Evolutionary conservation across 1,139 yeast species (phyloP).

Genomic region (Kazachstania sp.): DNA sequence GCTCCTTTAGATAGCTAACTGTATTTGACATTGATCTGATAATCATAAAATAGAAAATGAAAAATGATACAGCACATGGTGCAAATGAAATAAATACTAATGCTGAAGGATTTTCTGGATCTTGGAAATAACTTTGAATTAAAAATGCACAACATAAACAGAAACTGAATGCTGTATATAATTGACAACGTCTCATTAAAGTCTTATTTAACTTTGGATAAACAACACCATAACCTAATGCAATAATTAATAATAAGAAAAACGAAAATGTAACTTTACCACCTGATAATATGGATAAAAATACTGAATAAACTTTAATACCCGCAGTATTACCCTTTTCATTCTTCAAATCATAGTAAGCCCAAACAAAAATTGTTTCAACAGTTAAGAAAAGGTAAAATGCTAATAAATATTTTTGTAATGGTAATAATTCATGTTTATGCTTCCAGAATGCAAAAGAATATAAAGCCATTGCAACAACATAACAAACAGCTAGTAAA

Average conservation of each 20-base stretch:
- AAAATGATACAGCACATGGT: slow-evolving; percentile 65
- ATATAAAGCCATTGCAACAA: slow-evolving; percentile 70
- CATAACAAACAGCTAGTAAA: slow-evolving; percentile 72
- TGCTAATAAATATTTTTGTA: slow-evolving; percentile 83
- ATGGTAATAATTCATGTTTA: slow-evolving; percentile 78
- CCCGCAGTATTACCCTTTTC: slow-evolving; percentile 51
- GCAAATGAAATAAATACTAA: slow-evolving; percentile 41
- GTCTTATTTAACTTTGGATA: slow-evolving; percentile 70
- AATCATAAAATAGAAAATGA: slow-evolving; percentile 66
- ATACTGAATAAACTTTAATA: slow-evolving; percentile 63
- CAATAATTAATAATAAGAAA: slow-evolving; percentile 74
- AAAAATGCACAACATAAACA: slow-evolving; percentile 59
- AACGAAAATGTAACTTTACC: slow-evolving; percentile 81
- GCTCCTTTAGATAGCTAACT: slow-evolving; percentile 62
- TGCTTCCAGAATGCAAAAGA: slow-evolving; percentile 81
- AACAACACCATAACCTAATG: slow-evolving; percentile 93
- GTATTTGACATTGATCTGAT: slow-evolving; percentile 68
- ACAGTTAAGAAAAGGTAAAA: slow-evolving; percentile 75
- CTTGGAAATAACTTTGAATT: slow-evolving; percentile 54
- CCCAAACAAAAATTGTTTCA: slow-evolving; percentile 86
- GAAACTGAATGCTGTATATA: slow-evolving; percentile 68
- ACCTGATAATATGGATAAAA: slow-evolving; percentile 72
- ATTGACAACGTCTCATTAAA: slow-evolving; percentile 70
- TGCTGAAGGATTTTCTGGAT: slow-evolving; percentile 37
- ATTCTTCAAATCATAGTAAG: slow-evolving; percentile 79